Evolutionary conservation across 108 stramenopile species (phyloP), one percentile per base, ranked within the genome.

Genomic region (Nannochloropsis granulata): DNA sequence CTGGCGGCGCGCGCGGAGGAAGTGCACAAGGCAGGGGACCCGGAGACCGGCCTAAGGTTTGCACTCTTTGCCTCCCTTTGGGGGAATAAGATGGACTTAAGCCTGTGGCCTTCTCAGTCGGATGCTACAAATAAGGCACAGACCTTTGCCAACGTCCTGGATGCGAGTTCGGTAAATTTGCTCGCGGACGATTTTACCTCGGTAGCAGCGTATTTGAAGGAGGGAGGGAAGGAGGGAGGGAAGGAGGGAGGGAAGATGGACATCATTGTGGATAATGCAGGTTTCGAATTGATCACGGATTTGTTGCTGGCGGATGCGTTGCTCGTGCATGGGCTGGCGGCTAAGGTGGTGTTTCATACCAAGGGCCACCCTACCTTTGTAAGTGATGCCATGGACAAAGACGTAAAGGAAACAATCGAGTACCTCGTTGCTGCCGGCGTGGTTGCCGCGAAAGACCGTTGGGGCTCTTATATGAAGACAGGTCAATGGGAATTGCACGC

Each of bases 301-400:
- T 83, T 98, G 25, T 93, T 94, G 45, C 84, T 96, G 25, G 96
- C 95, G n/a, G 93, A 96, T 79, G 89, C 94, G 84, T 90, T 98
- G 43, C 85, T 95, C 43, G 91, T 93, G 42, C 91, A 92, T 84
- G 94, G 94, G 7, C 88, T 94, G 43, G 95, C 95, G 12, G 85
- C 89, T 11, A 84, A 83, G 25, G 95, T 97, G 10, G 42, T 43
- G 8, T 43, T 81, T 84, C 96, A 96, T 79, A 90, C 95, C 44
- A 98, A 98, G 88, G 94, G 93, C 5, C 96, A 98, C 89, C 97
- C 97, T 2, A 97, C 96, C 0, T 98, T 98, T 88, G 97, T 98
- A 2, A 94, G 94, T 23, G 97, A 98, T 88, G 97, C 96, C 12
- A 83, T 95, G 83, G 94, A 95, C 83, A 93, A 92, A 81, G 97